phyloP scores from a whole-genome alignment of 768 basidiomycete species.

The Pleurotus djamor region DNA sequence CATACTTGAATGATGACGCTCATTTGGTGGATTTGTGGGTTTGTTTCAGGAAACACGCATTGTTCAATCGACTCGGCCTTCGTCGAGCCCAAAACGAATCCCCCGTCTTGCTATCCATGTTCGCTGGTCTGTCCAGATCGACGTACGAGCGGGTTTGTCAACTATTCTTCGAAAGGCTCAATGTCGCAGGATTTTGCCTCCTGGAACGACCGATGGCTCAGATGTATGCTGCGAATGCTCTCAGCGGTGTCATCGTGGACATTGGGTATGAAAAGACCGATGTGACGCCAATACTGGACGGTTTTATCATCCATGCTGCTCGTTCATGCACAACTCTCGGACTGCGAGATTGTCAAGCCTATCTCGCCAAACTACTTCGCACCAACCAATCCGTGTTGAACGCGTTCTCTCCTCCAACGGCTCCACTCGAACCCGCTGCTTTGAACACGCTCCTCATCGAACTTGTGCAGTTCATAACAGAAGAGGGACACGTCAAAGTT shows the following conservation, averaged over 20 bases:
- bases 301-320: conserved; percentile 54
- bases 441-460: conserved; percentile 54
- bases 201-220: conserved; percentile 85
- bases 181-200: conserved; percentile 78
- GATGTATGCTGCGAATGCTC: conserved; percentile 71
- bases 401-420: conserved; percentile 52
- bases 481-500: conserved; percentile 66
- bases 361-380: conserved; percentile 72
- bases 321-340: conserved; percentile 64
- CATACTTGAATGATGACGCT: too few species aligned
- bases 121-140: conserved; percentile 59
- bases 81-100: conserved; percentile 87
- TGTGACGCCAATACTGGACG: conserved; percentile 76
- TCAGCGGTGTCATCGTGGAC: conserved; percentile 80
- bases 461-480: conserved; percentile 63
- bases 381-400: conserved; percentile 64
- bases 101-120: conserved; percentile 74
- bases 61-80: conserved; percentile 75
- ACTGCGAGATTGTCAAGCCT: conserved; percentile 66
- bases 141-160: conserved; percentile 76
- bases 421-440: conserved; percentile 40
- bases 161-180: conserved; percentile 91
- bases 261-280: conserved; percentile 76
- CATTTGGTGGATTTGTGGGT: too few species aligned
- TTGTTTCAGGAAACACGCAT: conserved; percentile 84